Evolutionary conservation across 2,329 filamentous ascomycete genomes (phyloP).

Genomic region (Penicillium occitanis): DNA sequence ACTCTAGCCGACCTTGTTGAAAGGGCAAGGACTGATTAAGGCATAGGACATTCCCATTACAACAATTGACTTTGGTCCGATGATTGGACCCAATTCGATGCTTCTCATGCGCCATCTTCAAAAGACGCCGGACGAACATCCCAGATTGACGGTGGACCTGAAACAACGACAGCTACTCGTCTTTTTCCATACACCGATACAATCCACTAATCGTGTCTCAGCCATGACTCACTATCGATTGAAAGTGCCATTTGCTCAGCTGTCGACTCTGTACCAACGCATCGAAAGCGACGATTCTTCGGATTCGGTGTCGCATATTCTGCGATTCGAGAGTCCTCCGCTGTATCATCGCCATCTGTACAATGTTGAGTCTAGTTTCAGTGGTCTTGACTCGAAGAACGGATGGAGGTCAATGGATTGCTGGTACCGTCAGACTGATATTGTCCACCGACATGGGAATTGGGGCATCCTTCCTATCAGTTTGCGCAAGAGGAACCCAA

Average conservation of each 20-base stretch:
- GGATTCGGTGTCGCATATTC: conserved; percentile 34
- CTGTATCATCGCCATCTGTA: conserved; percentile 45
- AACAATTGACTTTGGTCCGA: conserved; percentile 63
- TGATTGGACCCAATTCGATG: conserved; percentile 56
- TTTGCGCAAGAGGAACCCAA: conserved; percentile 50
- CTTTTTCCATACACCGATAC: conserved; percentile 42
- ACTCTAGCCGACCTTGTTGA: background rate
- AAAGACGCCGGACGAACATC: conserved; percentile 24
- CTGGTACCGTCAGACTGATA: conserved; percentile 65
- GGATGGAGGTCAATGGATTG: conserved; percentile 58
- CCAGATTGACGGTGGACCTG: conserved; percentile 46
- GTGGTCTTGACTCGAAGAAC: conserved; percentile 32
- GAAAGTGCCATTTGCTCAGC: conserved; percentile 46
- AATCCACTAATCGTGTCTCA: conserved; percentile 17
- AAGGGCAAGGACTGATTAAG: background rate
- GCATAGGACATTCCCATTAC: conserved; percentile 45
- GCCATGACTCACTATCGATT: conserved; percentile 40
- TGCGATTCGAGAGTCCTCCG: conserved; percentile 46
- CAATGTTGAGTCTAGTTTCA: conserved; percentile 43
- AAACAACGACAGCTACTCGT: conserved; percentile 46
- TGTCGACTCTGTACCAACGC: conserved; percentile 40
- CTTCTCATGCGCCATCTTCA: conserved; percentile 56
- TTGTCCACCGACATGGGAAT: conserved; percentile 47
- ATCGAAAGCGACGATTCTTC: conserved; percentile 24
- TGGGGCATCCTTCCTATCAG: conserved; percentile 42